These are phyloP conservation scores for Populus euphratica DNA, from an alignment of 345 rosid genomes.

Conservation along the genomic window DNA sequence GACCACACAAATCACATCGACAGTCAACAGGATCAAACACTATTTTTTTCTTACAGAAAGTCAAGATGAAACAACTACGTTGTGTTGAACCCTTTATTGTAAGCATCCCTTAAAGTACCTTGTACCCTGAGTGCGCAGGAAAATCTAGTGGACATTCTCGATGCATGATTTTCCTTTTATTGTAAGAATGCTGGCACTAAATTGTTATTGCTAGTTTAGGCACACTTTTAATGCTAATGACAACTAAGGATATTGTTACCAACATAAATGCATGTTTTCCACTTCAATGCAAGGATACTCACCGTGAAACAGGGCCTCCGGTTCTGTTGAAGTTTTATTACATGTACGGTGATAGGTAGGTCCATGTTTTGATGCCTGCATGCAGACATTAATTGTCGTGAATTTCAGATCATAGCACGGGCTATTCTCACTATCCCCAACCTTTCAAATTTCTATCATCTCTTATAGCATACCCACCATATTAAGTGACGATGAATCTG, in stretches of 20 bases:
- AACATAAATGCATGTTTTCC: background rate
- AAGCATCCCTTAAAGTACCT: background rate
- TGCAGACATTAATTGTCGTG: background rate
- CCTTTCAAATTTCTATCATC: background rate
- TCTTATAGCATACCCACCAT: background rate
- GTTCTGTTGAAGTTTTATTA: conserved; percentile 1
- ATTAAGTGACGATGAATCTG: background rate
- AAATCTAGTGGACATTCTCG: background rate
- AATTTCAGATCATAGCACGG: background rate
- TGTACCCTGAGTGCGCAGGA: background rate
- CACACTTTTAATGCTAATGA: background rate
- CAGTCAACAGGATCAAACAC: background rate
- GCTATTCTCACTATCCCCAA: background rate
- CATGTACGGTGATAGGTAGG: background rate
- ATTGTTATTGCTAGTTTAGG: background rate
- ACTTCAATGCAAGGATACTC: background rate
- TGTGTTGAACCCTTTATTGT: background rate
- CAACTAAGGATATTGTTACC: background rate
- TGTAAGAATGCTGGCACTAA: background rate
- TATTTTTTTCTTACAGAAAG: background rate
- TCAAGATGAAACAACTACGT: conserved; percentile 1
- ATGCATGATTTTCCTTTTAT: conserved; percentile 1
- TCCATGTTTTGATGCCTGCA: background rate
- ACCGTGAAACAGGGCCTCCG: background rate
- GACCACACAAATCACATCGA: conserved; percentile 25